Base-by-base conservation (phyloP, 495 filamentous ascomycete species). In the Aspergillus nanangensis region DNA sequence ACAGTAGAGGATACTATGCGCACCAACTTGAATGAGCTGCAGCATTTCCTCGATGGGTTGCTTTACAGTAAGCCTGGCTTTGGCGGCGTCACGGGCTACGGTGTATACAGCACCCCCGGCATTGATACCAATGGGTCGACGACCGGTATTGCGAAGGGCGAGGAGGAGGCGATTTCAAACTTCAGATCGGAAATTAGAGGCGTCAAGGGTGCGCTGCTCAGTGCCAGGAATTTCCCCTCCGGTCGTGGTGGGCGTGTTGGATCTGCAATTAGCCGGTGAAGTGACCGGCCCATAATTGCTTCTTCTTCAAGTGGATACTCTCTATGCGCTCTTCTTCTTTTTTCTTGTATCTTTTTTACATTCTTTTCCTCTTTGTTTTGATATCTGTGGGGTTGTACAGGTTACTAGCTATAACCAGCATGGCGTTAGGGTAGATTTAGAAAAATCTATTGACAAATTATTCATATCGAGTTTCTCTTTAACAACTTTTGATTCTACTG, bases 181-280 rank as follows among this genome's bases (percentile, higher is more conserved):
- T 78, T 94, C 13, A 91, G 86, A 66, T 77, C 83, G 18, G 88
- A 94, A 59, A 95, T 98, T 48, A 72, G 90, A 40, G 79, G 88
- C 51, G 81, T 97, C n/a, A 98, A 98, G 74, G 92, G 93, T 14
- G 84, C 91, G 37, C 69, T 98, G 62, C 56, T 98, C 60, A 92
- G 84, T 71, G 82, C 90, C 14, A 74, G 82, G 49, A 82, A 81
- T 52, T 83, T 83, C 46, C 80, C 80, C 23, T 58, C 75, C 14
- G 63, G 71, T 47, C 56, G 58, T 32, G 65, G 56, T 51, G 66
- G 51, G 14, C 51, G 63, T 44, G 55, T 63, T 22, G 53, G 57
- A 18, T 53, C 55, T 24, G 33, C 54, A 45, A 38, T 32, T 13
- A 41, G 51, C 10, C 48, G 41, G 34, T 40, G 29, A 25, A 18